Base-by-base conservation (phyloP, 116 monocot genomes). In the Posidonia oceanica region DNA sequence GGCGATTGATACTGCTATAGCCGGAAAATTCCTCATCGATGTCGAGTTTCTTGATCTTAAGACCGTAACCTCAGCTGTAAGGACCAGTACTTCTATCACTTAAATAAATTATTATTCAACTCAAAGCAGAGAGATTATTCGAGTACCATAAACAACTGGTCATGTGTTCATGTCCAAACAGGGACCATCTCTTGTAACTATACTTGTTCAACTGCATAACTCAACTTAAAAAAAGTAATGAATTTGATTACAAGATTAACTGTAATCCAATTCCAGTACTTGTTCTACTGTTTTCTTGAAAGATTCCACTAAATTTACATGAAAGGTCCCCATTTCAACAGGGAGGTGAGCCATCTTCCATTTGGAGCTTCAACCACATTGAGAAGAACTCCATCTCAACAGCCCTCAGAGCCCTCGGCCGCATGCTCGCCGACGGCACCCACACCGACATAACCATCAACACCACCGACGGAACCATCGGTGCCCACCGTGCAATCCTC, bases 1-100 rank as follows among this genome's bases (percentile, higher is more conserved):
- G 96, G 83, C 89, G 6, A 70, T 96, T 52, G 89, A 96, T 23
- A 75, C 78, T 29, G 59, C 74, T 12, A 71, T 91, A 39, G 70
- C 76, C 20, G 96, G 96, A 5, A 91, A 85, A 73, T 83, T 96
- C 71, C 67, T 89, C 72, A 82, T 96, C 61, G 96, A 91, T 44
- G 81, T 96, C 4, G 91, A 96, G 75, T 96, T 96, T 78, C 70
- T 84, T n/a, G 91, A 96, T 74, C 79, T 96, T 41, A 96, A 96
- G 74, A 83, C 76, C 29, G 61, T 71, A 6, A 65, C 81, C 5
- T 75, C 77, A 61, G 69, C 85, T n/a, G 88, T 88, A 83, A 86
- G 82, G 4, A 74, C 59, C 0, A 18, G 29, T 29, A 29, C 29
- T 29, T 29, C 1, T 29, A 29, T 29, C 29, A 29, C 29, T 29